Percentiles rank a stretch among this genome's conserved stretches.
Evolutionary conservation across 2,329 filamentous ascomycete genomes (phyloP).

Genomic region (Aspergillus tanneri): DNA sequence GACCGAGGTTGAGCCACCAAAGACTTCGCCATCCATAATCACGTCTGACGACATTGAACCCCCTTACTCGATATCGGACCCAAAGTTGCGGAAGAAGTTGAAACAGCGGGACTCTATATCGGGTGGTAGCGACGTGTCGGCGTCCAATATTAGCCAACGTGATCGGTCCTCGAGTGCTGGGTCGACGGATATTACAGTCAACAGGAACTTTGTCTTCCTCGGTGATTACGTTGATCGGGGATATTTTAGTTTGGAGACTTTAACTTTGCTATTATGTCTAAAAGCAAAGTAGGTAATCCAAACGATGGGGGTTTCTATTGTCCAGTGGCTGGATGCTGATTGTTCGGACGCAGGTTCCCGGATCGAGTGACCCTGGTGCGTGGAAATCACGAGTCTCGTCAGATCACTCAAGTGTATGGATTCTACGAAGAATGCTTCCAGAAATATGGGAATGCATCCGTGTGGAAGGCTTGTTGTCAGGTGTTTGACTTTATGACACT

Average conservation of each 20-base stretch:
- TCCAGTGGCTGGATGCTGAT: slow-evolving; percentile 3
- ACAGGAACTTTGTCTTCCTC: slow-evolving; percentile 70
- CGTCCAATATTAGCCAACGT: slow-evolving; percentile 19
- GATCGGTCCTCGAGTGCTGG: slow-evolving; percentile 32
- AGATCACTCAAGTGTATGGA: slow-evolving; percentile 75
- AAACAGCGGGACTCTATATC: slow-evolving; percentile 44
- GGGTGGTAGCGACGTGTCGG: slow-evolving; percentile 33
- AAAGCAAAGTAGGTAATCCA: slow-evolving; percentile 58
- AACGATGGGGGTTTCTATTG: background rate
- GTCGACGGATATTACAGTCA: slow-evolving; percentile 45
- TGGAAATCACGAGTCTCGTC: slow-evolving; percentile 73
- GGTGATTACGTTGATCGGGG: slow-evolving; percentile 74
- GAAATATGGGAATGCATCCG: slow-evolving; percentile 74
- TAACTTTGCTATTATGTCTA: slow-evolving; percentile 69
- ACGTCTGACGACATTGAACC: slow-evolving; percentile 91
- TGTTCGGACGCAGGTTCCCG: slow-evolving; percentile 55
- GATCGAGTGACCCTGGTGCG: slow-evolving; percentile 71
- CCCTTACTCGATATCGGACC: slow-evolving; percentile 81
- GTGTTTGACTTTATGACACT: slow-evolving; percentile 75
- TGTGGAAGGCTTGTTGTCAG: slow-evolving; percentile 77
- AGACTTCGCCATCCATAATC: slow-evolving; percentile 71
- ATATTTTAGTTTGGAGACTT: slow-evolving; percentile 72
- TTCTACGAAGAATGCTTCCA: slow-evolving; percentile 77
- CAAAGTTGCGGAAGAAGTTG: slow-evolving; percentile 83
- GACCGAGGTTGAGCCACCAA: slow-evolving; percentile 65